phyloP scores from a whole-genome alignment of 805 yeast species.

The Sugiyamaella lignohabitans region DNA sequence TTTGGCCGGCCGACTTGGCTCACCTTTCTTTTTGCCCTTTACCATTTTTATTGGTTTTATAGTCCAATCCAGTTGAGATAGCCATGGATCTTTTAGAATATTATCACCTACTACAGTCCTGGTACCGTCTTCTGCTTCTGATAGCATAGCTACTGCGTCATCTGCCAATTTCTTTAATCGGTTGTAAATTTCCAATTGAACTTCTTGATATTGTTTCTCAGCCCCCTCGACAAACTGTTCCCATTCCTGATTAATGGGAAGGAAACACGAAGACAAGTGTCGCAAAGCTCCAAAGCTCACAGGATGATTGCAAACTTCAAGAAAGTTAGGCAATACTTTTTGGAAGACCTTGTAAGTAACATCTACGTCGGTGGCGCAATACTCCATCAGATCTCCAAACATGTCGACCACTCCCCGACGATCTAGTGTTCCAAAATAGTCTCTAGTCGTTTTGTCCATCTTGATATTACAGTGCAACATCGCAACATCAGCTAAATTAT shows the following conservation, averaged over 20 bases:
- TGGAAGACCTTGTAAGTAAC: conserved; percentile 66
- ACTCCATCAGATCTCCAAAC: conserved; percentile 57
- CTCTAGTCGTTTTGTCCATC: conserved; percentile 62
- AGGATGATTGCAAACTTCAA: conserved; percentile 78
- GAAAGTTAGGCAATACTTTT: conserved; percentile 63
- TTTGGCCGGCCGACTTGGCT: conserved; percentile 36
- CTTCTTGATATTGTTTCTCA: conserved; percentile 58
- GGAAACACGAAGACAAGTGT: conserved; percentile 61
- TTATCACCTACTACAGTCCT: background rate
- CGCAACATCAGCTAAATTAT: conserved; percentile 75
- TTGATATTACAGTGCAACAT: conserved; percentile 64
- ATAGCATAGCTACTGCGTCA: conserved; percentile 40
- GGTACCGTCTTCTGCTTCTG: background rate
- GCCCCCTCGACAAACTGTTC: conserved; percentile 58
- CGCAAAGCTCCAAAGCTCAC: conserved; percentile 85
- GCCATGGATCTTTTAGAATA: conserved; percentile 54
- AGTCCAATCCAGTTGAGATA: conserved; percentile 84
- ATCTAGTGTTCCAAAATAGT: conserved; percentile 51
- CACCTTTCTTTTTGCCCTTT: conserved; percentile 56
- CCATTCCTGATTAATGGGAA: conserved; percentile 79
- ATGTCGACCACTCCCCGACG: conserved; percentile 47
- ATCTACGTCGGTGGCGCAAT: conserved; percentile 81
- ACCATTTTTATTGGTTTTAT: conserved; percentile 52
- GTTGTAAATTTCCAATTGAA: conserved; percentile 48
- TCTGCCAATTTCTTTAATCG: conserved; percentile 56